Percentiles rank a stretch among this genome's conserved stretches.
Evolutionary conservation across 2,329 filamentous ascomycete genomes (phyloP).

Genomic region (Arachnomyces sp.): DNA sequence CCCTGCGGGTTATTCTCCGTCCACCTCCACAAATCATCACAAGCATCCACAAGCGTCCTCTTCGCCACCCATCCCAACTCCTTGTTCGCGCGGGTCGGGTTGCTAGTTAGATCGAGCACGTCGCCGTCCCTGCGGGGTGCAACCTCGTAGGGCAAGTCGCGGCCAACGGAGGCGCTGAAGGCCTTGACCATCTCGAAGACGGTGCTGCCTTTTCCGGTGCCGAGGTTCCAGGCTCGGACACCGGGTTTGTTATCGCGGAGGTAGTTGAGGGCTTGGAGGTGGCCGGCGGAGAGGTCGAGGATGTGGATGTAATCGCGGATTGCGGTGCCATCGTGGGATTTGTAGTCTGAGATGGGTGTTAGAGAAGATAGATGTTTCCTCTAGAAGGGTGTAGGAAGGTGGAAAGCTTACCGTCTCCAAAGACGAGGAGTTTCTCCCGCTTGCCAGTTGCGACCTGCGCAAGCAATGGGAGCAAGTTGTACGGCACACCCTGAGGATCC

Average conservation of each 20-base stretch:
- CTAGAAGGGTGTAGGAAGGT: too few species aligned
- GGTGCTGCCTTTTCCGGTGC: constrained; percentile 87
- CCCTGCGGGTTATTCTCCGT: constrained; percentile 94
- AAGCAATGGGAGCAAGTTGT: constrained; percentile 87
- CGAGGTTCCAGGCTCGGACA: constrained; percentile 92
- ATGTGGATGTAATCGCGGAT: constrained; percentile 99
- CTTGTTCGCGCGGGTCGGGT: constrained; percentile 74
- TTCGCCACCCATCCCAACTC: constrained; percentile 92
- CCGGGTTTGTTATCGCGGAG: constrained; percentile 76
- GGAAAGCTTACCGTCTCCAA: constrained; percentile 71
- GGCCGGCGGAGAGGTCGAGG: constrained; percentile 76
- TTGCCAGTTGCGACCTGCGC: constrained; percentile 95
- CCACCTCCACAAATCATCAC: constrained; percentile 92
- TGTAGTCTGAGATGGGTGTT: constrained; percentile 58
- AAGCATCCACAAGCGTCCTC: constrained; percentile 83
- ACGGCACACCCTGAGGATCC: constrained; percentile 90
- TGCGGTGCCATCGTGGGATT: constrained; percentile 80
- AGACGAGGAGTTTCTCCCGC: constrained; percentile 86
- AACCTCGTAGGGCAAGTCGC: constrained; percentile 78
- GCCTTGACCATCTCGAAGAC: constrained; percentile 97
- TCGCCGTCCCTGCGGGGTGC: constrained; percentile 75
- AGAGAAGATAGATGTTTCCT: constrained; percentile 2
- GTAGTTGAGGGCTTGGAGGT: constrained; percentile 83
- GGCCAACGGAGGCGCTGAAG: constrained; percentile 79
- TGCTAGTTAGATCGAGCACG: constrained; percentile 88